Evolutionary conservation across 2,329 filamentous ascomycete genomes (phyloP).

Genomic region (Lachnellula willkommii): DNA sequence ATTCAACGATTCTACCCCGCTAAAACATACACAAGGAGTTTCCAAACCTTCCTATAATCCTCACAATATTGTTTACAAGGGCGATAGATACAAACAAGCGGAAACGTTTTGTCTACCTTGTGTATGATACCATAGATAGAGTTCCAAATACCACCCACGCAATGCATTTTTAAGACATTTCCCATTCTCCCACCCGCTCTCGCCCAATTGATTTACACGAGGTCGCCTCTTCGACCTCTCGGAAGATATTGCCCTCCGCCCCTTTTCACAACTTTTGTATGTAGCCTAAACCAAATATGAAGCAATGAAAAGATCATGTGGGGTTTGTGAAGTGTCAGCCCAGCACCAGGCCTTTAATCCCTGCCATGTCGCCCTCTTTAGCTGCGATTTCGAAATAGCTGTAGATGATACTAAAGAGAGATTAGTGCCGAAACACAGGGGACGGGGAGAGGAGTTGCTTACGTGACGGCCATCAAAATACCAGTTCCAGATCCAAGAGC

Average conservation of each 20-base stretch:
- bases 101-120: slow-evolving; percentile 8
- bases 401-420: slow-evolving; percentile 79
- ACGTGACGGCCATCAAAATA: slow-evolving; percentile 97
- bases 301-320: slow-evolving; percentile 18
- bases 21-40: background rate
- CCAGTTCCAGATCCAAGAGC: slow-evolving; percentile 94
- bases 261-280: slow-evolving; percentile 15
- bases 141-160: slow-evolving; percentile 12
- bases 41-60: background rate
- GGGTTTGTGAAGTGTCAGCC: slow-evolving; percentile 39
- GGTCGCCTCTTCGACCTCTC: slow-evolving; percentile 1
- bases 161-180: slow-evolving; percentile 17
- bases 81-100: slow-evolving; percentile 12
- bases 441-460: slow-evolving; percentile 44
- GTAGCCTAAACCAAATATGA: slow-evolving; percentile 22
- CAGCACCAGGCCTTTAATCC: slow-evolving; percentile 71
- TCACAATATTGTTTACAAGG: slow-evolving; percentile 1
- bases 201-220: slow-evolving; percentile 10
- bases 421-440: slow-evolving; percentile 33
- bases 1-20: too few relatives aligned
- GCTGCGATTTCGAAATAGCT: slow-evolving; percentile 99
- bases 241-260: background rate
- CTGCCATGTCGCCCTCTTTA: slow-evolving; percentile 92
- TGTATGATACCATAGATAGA: slow-evolving; percentile 12
- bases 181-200: background rate